Base-by-base conservation (phyloP, 805 yeast genomes). In the Schwanniomyces polymorphus region DNA sequence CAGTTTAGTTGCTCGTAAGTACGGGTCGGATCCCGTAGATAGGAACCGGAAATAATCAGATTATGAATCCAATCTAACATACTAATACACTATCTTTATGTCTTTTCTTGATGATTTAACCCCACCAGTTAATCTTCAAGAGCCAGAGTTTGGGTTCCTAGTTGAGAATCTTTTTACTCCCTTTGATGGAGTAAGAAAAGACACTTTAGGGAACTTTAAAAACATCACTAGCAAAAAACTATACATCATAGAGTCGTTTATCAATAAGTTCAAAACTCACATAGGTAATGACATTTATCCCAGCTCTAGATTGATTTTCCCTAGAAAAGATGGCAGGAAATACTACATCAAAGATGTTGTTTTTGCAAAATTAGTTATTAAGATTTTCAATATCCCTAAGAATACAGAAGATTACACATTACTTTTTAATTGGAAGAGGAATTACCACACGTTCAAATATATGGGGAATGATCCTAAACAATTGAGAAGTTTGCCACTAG, bases 281-380 rank as follows among this genome's bases (percentile, higher is more conserved):
- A 63, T 72, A 17, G 77, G 77, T 9, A 35, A 47, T 34, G 67
- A 91, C 61, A 74, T 91, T 3, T 83, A 76, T 54, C 91, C 92
- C 0, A 85, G 85, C 1, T 71, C 87, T 12, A 68, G 82, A 27
- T 69, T 91, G 41, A 68, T 78, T 1, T 63, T 86, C 25, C 90
- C 95, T 0, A 76, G 81, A 44, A 72, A 81, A 43, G 96, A 88
- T 54, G 68, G 75, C 17, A 67, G 91, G 37, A 64, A 76, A 37
- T 88, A 83, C 61, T 75, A 80, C 51, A 70, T 88, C 35, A 83
- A 81, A 59, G 96, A 91, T 51, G 68, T 70, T 16, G 75, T 80
- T 0, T 62, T 91, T 28, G 86, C 85, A 0, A 69, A 70, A 23
- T 51, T 70, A 9, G 63, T 67, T 2, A 65, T 78, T 39, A 71